A percentile compares a stretch with the other conserved stretches of the same genome.
phyloP scores from a whole-genome alignment of 2,329 filamentous ascomycete genomes.

The Parafenestella ontariensis region DNA sequence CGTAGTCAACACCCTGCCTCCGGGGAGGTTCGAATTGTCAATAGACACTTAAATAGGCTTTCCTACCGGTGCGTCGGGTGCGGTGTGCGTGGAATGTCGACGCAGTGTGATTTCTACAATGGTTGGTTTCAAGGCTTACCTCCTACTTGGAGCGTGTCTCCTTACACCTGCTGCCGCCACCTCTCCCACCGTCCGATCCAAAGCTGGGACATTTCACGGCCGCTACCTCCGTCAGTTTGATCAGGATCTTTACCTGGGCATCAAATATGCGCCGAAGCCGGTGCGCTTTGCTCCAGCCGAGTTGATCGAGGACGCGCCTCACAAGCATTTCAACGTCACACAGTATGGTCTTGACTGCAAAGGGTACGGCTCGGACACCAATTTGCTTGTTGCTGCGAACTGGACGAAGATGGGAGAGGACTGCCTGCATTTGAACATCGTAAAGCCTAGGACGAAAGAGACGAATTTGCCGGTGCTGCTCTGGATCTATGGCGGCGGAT shows the following conservation, averaged over 20 bases:
- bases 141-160: not conserved
- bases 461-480: conserved; percentile 34
- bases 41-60: not conserved
- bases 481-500: conserved; percentile 46
- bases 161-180: not conserved
- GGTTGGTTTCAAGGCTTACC: not conserved
- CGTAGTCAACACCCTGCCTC: not conserved
- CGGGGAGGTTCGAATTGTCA: not conserved
- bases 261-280: conserved; percentile 40
- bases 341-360: conserved; percentile 38
- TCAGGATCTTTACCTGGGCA: conserved; percentile 40
- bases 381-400: conserved; percentile 25
- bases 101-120: not conserved
- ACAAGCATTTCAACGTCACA: conserved; percentile 22
- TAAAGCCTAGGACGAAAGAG: conserved; percentile 29
- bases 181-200: conserved; percentile 25
- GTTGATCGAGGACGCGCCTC: conserved; percentile 20
- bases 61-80: not conserved
- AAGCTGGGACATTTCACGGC: conserved; percentile 37
- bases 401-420: conserved; percentile 48
- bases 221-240: conserved; percentile 35
- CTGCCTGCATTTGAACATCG: conserved; percentile 53
- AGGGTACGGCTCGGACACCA: conserved; percentile 37
- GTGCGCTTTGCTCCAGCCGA: conserved; percentile 32
- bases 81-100: not conserved